phyloP scores from a whole-genome alignment of 1,139 yeast genomes.

The Scheffersomyces lignicola region DNA sequence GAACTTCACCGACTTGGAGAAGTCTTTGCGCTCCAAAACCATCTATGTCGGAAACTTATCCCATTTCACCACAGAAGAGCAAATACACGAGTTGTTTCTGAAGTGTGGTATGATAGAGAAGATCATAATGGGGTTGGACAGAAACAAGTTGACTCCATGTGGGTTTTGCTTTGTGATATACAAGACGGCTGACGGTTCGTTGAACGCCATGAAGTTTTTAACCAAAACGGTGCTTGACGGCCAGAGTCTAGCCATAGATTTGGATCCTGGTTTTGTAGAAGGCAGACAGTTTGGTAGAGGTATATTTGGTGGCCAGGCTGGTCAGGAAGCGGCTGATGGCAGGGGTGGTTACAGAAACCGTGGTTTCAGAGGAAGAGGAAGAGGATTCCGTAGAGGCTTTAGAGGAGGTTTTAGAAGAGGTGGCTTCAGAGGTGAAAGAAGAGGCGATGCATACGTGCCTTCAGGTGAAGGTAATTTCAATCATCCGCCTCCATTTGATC shows the following conservation, averaged over 20 bases:
- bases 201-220: constrained; percentile 78
- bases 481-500: constrained; percentile 2
- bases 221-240: constrained; percentile 83
- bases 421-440: constrained; percentile 10
- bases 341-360: constrained; percentile 18
- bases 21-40: constrained; percentile 66
- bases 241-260: constrained; percentile 73
- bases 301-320: constrained; percentile 78
- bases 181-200: constrained; percentile 63
- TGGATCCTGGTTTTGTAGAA: constrained; percentile 93
- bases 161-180: constrained; percentile 93
- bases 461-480: constrained; percentile 14
- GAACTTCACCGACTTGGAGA: constrained; percentile 58
- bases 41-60: constrained; percentile 84
- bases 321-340: constrained; percentile 32
- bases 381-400: constrained; percentile 17
- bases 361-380: constrained; percentile 18
- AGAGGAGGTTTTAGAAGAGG: constrained; percentile 19
- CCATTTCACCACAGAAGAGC: constrained; percentile 91
- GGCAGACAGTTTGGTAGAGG: constrained; percentile 97
- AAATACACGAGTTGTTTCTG: constrained; percentile 79
- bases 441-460: constrained; percentile 19
- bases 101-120: constrained; percentile 75
- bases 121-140: constrained; percentile 90
- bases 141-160: constrained; percentile 87